Evolutionary conservation across 1,284 basidiomycete species (phyloP).

Genomic region (Pascua guehoae): DNA sequence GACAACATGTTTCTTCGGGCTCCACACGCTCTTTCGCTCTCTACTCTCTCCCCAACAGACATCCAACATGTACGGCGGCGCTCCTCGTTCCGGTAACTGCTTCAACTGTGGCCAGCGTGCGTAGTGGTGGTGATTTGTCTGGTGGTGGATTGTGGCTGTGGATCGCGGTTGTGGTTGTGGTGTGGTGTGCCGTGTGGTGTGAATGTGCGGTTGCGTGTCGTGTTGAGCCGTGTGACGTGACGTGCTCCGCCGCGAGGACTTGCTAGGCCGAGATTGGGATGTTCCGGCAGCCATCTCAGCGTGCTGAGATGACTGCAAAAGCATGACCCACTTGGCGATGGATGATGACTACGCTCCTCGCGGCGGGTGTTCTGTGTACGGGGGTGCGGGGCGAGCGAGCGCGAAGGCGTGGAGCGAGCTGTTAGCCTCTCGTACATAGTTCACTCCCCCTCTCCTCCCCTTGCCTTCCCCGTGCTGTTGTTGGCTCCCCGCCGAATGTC

Average conservation of each 20-base stretch:
- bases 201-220: constrained; percentile 1
- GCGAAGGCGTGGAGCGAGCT: constrained; percentile 28
- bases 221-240: constrained; percentile 1
- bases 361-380: constrained; percentile 27
- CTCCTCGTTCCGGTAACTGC: constrained; percentile 41
- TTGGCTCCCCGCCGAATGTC: not conserved
- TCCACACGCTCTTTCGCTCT: not conserved
- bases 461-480: not conserved
- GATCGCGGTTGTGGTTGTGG: too few species aligned
- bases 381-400: constrained; percentile 30
- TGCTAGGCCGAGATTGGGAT: too few species aligned
- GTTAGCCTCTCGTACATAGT: constrained; percentile 31
- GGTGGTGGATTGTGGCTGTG: constrained; percentile 7
- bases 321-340: too few species aligned
- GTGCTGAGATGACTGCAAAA: constrained; percentile 1
- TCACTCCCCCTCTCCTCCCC: constrained; percentile 1
- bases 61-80: constrained; percentile 41
- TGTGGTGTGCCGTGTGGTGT: constrained; percentile 3
- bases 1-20: not conserved
- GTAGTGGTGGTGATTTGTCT: constrained; percentile 25
- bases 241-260: too few species aligned
- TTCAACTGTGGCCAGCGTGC: constrained; percentile 49
- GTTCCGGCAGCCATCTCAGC: not conserved
- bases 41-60: not conserved
- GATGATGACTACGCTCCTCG: not conserved